Conservation (phyloP, 371 early-diverging fungal species). For the Amoeboaphelidium occidentale region DNA sequence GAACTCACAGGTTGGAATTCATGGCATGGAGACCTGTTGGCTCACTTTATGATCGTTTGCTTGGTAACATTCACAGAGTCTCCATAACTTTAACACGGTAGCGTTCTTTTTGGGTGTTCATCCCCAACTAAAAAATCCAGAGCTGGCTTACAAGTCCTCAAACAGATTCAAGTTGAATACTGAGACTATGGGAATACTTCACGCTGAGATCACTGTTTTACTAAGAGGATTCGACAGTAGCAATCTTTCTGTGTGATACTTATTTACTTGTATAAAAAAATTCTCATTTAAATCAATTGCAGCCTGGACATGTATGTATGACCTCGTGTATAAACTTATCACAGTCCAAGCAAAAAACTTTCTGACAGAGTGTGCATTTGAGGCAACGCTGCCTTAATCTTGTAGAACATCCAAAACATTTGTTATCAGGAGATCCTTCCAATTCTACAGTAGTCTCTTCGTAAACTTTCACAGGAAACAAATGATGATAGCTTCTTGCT, state of each 20-base stretch:
- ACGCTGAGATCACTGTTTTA: background rate
- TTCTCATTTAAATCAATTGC: slow-evolving; percentile 7
- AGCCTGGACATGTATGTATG: slow-evolving; percentile 79
- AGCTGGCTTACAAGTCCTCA: background rate
- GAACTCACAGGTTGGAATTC: background rate
- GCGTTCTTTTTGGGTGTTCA: background rate
- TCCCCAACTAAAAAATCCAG: background rate
- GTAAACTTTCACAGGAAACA: slow-evolving; percentile 50
- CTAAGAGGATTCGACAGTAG: background rate
- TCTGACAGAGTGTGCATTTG: slow-evolving; percentile 46
- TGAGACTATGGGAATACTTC: background rate
- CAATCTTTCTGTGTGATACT: background rate
- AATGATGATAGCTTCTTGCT: slow-evolving; percentile 81
- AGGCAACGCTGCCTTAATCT: slow-evolving; percentile 20
- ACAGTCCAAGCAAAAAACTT: slow-evolving; percentile 74
- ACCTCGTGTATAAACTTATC: slow-evolving; percentile 80
- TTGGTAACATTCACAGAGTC: too few species aligned
- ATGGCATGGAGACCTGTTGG: background rate
- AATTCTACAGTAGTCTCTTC: slow-evolving; percentile 7
- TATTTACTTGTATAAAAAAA: background rate
- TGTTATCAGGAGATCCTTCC: background rate
- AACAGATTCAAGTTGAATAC: background rate
- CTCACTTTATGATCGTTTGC: background rate
- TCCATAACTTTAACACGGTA: too few species aligned
- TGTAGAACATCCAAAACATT: background rate